Conservation (phyloP, 495 filamentous ascomycete genomes). For the Daldinia loculata region DNA sequence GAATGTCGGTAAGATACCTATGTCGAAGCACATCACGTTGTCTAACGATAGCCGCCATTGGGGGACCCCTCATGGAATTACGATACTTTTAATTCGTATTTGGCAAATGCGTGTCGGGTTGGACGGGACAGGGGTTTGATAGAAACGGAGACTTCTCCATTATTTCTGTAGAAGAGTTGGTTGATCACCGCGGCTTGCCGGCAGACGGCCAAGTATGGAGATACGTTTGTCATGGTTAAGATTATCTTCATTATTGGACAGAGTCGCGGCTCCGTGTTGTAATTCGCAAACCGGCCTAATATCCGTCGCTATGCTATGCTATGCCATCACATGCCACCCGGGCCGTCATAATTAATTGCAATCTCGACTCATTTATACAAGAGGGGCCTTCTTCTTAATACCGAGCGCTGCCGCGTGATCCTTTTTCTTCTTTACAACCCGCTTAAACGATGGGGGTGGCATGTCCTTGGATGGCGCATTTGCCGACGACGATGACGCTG, state of each 20-base stretch:
- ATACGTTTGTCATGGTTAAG: neutral
- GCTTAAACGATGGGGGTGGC: slow-evolving; percentile 76
- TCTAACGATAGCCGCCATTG: neutral
- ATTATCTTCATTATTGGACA: neutral
- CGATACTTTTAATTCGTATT: neutral
- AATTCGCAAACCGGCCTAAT: slow-evolving; percentile 1
- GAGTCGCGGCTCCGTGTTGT: neutral
- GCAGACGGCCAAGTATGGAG: neutral
- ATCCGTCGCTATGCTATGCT: slow-evolving; percentile 15
- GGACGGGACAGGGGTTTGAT: neutral
- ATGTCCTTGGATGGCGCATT: slow-evolving; percentile 46
- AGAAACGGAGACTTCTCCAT: neutral
- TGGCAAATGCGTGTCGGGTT: neutral
- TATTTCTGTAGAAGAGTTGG: neutral
- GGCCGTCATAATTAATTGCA: neutral
- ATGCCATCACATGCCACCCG: slow-evolving; percentile 9
- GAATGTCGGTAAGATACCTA: slow-evolving; percentile 1
- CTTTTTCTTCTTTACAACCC: slow-evolving; percentile 86
- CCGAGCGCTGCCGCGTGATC: slow-evolving; percentile 74
- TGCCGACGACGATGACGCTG: slow-evolving; percentile 34
- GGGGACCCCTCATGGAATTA: neutral
- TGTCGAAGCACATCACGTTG: neutral
- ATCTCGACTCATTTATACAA: slow-evolving; percentile 44
- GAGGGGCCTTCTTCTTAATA: slow-evolving; percentile 86
- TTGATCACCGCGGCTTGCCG: neutral